These are phyloP conservation scores for Ustilago xerochloae DNA, from an alignment of 1,284 basidiomycete genomes.

Conservation along the genomic window DNA sequence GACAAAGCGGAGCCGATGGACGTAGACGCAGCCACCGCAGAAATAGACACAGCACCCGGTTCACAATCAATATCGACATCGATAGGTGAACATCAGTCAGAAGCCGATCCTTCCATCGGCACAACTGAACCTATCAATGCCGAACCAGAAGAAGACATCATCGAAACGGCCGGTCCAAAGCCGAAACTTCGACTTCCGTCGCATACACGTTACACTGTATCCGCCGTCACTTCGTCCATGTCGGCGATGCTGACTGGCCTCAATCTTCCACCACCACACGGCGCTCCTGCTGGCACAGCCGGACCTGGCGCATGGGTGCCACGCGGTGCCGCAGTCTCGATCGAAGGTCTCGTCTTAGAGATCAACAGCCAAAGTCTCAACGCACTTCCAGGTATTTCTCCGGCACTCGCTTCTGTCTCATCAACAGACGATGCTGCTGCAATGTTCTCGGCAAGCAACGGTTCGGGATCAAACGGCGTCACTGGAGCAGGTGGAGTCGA, in stretches of 20 bases:
- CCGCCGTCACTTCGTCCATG: conserved; percentile 44
- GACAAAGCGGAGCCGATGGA: conserved; percentile 29
- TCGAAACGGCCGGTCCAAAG: conserved; percentile 12
- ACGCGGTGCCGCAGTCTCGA: conserved; percentile 50
- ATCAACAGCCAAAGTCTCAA: conserved; percentile 41
- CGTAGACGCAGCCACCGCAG: conserved; percentile 18
- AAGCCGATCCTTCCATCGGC: neutral
- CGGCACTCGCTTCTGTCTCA: conserved; percentile 23
- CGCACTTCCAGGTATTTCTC: conserved; percentile 32
- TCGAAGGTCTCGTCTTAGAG: conserved; percentile 55
- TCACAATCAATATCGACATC: neutral
- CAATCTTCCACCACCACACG: conserved; percentile 55
- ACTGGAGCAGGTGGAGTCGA: conserved; percentile 18
- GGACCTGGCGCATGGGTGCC: conserved; percentile 61
- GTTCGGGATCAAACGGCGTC: neutral
- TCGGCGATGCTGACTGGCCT: conserved; percentile 39
- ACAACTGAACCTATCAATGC: neutral
- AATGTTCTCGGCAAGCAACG: neutral
- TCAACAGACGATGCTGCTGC: conserved; percentile 7
- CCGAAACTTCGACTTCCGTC: conserved; percentile 35
- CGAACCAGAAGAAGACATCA: conserved; percentile 1
- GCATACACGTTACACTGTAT: conserved; percentile 47
- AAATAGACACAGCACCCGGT: neutral
- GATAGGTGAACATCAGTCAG: neutral
- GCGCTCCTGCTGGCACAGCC: conserved; percentile 51